Base-by-base conservation (phyloP, 345 rosid genomes). In the Rubroshorea leprosula region DNA sequence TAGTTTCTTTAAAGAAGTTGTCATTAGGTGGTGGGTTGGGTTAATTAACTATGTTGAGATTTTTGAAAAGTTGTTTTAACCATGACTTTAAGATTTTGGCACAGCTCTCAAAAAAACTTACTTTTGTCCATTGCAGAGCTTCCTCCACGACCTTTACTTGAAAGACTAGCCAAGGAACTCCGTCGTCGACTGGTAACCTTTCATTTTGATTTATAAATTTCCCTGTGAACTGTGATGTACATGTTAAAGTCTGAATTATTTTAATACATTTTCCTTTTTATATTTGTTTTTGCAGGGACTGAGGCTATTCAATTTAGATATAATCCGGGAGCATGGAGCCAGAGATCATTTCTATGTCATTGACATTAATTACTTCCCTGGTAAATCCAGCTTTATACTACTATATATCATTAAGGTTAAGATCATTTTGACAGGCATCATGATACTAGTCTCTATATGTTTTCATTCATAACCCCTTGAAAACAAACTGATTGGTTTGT, bases 341-440 rank as follows among this genome's bases (percentile, higher is more conserved):
- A 69, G 78, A 63, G 85, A 89, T 66, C 86, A 46, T 51, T 89
- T 75, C 59, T 89, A 80, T 64, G 89, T 85, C 54, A 83, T 89
- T 15, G 93, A 83, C 78, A 83, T 89, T 21, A 89, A 89, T 66
- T 89, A 89, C 77, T 85, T 89, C 58, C 93, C 96, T 48, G 93
- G 89, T 63, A 65, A 80, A 83, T 62, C 46, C 54, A 48, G 49
- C 23, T 22, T 57, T 9, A 3, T 29, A 29, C 1, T 12, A 51
- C 39, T 44, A 6, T 5, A 7, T 35, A 46, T 62, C 6, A 14
- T 48, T 47, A 5, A 23, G 52, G 21, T 25, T 4, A n/a, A n/a
- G n/a, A n/a, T n/a, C n/a, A 7, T 15, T 31, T 24, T 57, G 17
- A 4, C 2, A 25, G 35, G 35, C 61, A 0, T n/a, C n/a, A n/a